phyloP scores from a whole-genome alignment of 2,329 filamentous ascomycete species.

The Exophiala dermatitidis region DNA sequence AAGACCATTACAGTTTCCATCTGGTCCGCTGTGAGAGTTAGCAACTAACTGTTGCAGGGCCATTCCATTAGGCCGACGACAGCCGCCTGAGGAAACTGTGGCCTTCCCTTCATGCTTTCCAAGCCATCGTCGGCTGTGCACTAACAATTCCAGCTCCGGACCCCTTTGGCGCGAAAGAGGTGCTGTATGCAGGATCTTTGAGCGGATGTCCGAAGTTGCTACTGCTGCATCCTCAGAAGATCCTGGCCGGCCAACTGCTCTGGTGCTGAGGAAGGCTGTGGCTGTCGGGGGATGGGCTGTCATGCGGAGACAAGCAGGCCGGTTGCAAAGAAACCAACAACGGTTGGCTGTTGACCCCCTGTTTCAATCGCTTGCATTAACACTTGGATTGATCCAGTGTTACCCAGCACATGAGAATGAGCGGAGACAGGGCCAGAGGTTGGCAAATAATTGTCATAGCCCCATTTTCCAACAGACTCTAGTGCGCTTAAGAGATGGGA shows the following conservation, averaged over 20 bases:
- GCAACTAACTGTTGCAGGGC: no score
- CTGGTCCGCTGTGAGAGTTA: no score
- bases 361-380: not conserved
- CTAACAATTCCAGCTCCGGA: no score
- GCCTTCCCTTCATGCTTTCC: no score
- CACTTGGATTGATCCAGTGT: constrained; percentile 1
- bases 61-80: no score
- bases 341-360: not conserved
- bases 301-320: not conserved
- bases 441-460: constrained; percentile 12
- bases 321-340: not conserved
- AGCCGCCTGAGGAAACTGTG: no score
- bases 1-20: not conserved
- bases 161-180: no score
- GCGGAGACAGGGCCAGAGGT: constrained; percentile 14
- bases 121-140: no score
- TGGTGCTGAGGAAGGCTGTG: not conserved
- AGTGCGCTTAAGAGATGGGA: no score
- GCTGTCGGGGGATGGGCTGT: no score
- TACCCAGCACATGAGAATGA: constrained; percentile 3
- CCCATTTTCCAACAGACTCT: not conserved
- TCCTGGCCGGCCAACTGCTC: no score
- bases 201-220: not conserved
- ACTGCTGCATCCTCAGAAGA: not conserved
- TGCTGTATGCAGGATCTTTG: no score